A percentile compares a stretch with the other conserved stretches of the same genome.
phyloP scores from a whole-genome alignment of 805 yeast genomes.

The Metschnikowia arizonensis region DNA sequence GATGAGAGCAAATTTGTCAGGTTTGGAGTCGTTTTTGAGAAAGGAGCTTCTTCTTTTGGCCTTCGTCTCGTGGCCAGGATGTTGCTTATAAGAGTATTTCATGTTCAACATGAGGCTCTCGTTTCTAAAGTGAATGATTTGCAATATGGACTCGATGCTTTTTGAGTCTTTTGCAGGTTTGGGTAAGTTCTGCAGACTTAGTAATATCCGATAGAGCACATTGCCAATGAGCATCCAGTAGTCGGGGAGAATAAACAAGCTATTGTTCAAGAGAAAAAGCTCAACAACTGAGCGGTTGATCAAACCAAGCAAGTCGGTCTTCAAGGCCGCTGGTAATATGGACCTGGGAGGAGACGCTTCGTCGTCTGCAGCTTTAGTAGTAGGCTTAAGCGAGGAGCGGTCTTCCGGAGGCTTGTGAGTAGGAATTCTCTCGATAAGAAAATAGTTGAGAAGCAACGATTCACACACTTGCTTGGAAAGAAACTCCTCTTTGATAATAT shows the following conservation, averaged over 20 bases:
- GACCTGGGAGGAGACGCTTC: background rate
- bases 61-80: background rate
- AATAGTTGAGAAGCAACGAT: conserved; percentile 47
- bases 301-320: conserved; percentile 26
- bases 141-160: conserved; percentile 45
- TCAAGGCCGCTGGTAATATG: conserved; percentile 17
- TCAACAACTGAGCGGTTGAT: conserved; percentile 32
- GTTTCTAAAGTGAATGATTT: conserved; percentile 60
- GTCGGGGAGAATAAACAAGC: conserved; percentile 59
- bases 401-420: conserved; percentile 12
- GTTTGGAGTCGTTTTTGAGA: conserved; percentile 5
- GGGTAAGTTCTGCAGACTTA: conserved; percentile 20
- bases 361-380: background rate
- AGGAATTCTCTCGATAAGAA: conserved; percentile 33
- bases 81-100: conserved; percentile 16
- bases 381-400: background rate
- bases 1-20: conserved; percentile 1
- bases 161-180: conserved; percentile 22
- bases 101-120: conserved; percentile 62
- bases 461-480: conserved; percentile 65
- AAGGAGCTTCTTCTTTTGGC: conserved; percentile 8
- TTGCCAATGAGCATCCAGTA: conserved; percentile 56
- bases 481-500: conserved; percentile 51
- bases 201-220: conserved; percentile 38
- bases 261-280: conserved; percentile 48